These are phyloP conservation scores for Candida ulmi DNA, from an alignment of 805 yeast genomes.

Conservation along the genomic window DNA sequence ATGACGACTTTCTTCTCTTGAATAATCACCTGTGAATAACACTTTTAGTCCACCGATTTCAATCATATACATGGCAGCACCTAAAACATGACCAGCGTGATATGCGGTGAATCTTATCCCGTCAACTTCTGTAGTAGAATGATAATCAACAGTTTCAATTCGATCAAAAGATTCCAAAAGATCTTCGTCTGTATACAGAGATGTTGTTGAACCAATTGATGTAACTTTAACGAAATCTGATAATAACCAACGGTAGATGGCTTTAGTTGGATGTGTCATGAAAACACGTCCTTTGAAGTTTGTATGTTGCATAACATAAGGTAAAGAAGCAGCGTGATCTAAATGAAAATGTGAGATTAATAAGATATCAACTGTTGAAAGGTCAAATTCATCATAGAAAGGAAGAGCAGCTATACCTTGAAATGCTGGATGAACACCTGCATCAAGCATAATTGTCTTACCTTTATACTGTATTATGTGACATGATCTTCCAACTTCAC, in stretches of 20 bases:
- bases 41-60: conserved; percentile 91
- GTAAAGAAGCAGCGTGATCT: conserved; percentile 97
- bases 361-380: conserved; percentile 78
- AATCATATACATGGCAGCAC: conserved; percentile 96
- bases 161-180: conserved; percentile 78
- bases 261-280: conserved; percentile 99
- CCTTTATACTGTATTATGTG: conserved; percentile 90
- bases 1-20: conserved; percentile 94
- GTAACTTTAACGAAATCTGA: conserved; percentile 94
- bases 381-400: conserved; percentile 90
- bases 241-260: conserved; percentile 91
- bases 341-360: conserved; percentile 93
- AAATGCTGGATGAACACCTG: conserved; percentile 96
- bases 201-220: conserved; percentile 38
- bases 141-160: conserved; percentile 93
- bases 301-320: conserved; percentile 97
- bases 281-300: conserved; percentile 92
- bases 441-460: conserved; percentile 93
- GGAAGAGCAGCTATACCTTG: conserved; percentile 89
- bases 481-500: conserved; percentile 95
- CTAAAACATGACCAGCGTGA: conserved; percentile 99
- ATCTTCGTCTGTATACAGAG: conserved; percentile 85
- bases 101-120: conserved; percentile 96
- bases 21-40: conserved; percentile 93
- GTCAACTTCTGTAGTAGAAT: conserved; percentile 89